These are phyloP conservation scores for Limtongia smithiae DNA, from an alignment of 805 yeast species.

Conservation along the genomic window DNA sequence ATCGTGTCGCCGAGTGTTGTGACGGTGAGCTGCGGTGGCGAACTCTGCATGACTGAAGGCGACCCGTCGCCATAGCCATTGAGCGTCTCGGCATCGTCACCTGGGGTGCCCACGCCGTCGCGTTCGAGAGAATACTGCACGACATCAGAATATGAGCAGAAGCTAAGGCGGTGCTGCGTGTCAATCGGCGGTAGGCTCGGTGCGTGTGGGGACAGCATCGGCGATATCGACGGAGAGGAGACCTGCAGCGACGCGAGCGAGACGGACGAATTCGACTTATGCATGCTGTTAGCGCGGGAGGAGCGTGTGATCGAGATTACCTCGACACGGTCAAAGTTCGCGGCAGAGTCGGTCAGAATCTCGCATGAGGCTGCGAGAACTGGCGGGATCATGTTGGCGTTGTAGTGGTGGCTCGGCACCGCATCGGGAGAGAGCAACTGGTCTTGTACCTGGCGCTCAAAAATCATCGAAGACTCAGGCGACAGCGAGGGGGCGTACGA, in stretches of 20 bases:
- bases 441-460: slow-evolving; percentile 66
- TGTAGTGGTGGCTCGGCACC: slow-evolving; percentile 39
- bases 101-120: too few relatives aligned
- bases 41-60: too few relatives aligned
- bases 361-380: slow-evolving; percentile 75
- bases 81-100: too few relatives aligned
- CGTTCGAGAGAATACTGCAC: too few relatives aligned
- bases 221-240: not conserved
- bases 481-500: slow-evolving; percentile 17
- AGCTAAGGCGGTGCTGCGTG: not conserved
- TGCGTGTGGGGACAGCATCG: not conserved
- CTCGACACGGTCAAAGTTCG: slow-evolving; percentile 66
- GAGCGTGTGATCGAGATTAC: slow-evolving; percentile 62
- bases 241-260: not conserved
- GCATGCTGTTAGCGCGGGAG: slow-evolving; percentile 34
- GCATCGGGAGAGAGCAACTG: slow-evolving; percentile 35
- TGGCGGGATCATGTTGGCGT: slow-evolving; percentile 74
- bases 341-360: slow-evolving; percentile 51
- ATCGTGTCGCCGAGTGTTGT: too few relatives aligned
- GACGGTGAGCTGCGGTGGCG: too few relatives aligned
- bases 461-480: slow-evolving; percentile 50
- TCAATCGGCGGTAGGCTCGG: not conserved
- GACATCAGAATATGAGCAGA: not conserved
- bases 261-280: slow-evolving; percentile 1
- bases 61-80: too few relatives aligned